phyloP scores from a whole-genome alignment of 352 stramenopile species.

The Globisporangium acanthophoron region DNA sequence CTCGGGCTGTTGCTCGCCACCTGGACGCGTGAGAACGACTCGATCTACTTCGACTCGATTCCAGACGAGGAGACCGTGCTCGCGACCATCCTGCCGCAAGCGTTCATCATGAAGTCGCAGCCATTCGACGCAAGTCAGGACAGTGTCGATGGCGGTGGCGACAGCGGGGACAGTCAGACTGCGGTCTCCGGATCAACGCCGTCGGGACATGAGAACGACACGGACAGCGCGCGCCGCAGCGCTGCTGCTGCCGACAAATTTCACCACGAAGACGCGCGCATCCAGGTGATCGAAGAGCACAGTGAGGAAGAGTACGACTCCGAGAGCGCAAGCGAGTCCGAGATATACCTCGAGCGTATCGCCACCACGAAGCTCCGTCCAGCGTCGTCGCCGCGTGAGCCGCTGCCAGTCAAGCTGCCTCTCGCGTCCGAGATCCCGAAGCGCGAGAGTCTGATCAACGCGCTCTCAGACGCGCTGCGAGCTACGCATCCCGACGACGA shows the following conservation, averaged over 20 bases:
- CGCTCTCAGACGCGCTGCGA: slow-evolving; percentile 10
- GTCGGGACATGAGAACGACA: not conserved
- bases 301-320: slow-evolving; percentile 11
- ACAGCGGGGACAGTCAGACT: not conserved
- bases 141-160: not conserved
- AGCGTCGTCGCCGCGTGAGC: not conserved
- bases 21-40: slow-evolving; percentile 26
- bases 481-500: not conserved
- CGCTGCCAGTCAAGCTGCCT: not conserved
- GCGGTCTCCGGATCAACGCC: no score
- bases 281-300: slow-evolving; percentile 12
- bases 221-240: not conserved
- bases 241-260: not conserved
- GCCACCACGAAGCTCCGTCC: not conserved
- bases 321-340: slow-evolving; percentile 8
- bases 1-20: slow-evolving; percentile 5
- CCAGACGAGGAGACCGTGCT: slow-evolving; percentile 19
- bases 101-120: slow-evolving; percentile 27
- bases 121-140: slow-evolving; percentile 7
- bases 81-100: slow-evolving; percentile 11
- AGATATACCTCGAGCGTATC: slow-evolving; percentile 9
- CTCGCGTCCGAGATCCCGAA: not conserved
- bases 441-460: slow-evolving; percentile 11
- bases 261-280: slow-evolving; percentile 3
- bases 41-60: slow-evolving; percentile 25